Base-by-base conservation (phyloP, 371 early-diverging fungal species). In the Blakeslea trispora region DNA sequence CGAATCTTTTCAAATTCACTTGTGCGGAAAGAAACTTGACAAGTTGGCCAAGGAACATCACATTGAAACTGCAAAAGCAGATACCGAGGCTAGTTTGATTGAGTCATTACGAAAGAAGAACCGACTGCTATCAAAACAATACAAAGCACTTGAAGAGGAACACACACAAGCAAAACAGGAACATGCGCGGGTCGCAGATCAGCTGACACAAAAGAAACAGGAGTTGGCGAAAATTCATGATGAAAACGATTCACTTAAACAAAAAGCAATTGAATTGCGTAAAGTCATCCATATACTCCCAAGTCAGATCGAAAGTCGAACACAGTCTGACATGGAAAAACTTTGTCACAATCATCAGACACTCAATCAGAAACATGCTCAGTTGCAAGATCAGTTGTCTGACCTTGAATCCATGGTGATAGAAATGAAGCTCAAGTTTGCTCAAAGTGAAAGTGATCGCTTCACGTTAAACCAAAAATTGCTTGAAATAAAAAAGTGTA, bases 271-370 rank as follows among this genome's bases (percentile, higher is more conserved):
- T 31, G 83, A 85, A 32, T 41, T 87, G 32, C 69, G 77, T 45
- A 61, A 61, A 41, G 74, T 78, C 9, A 63, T 91, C 24, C 82
- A 83, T 64, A 53, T 64, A 5, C 55, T 79, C 44, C 82, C 87
- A 15, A 55, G 50, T 23, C 74, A 75, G 11, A 88, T 91, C 1
- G 94, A 94, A 64, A 76, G 66, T 5, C 74, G 72, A 13, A 79
- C 89, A 53, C 72, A 82, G 54, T 83, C 79, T 11, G 92, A 97
- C 55, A 86, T 95, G 82, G 86, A 94, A 31, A 54, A 66, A 21
- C 72, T 97, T 31, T 82, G 88, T 18, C 46, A 77, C 13, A 91
- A 93, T 71, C 95, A 95, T 61, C 73, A 86, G 41, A 82, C 79
- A 32, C 74, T 93, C 21, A 77, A 84, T 17, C 64, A 82, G 47